Evolutionary conservation across 768 basidiomycete genomes (phyloP), one percentile per base, ranked within the genome.

Genomic region (Vishniacozyma victoriae): DNA sequence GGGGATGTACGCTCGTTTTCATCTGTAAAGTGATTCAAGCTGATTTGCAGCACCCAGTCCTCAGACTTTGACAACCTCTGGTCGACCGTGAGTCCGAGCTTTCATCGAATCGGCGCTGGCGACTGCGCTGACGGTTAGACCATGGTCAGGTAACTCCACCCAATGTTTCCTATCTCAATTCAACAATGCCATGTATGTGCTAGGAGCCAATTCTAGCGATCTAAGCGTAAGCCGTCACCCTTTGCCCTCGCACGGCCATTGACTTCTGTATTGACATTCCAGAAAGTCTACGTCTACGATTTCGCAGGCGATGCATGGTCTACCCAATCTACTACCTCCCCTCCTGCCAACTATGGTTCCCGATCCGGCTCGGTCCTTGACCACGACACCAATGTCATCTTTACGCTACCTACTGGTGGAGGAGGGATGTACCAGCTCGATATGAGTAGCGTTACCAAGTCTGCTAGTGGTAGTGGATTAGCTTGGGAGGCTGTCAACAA

Each of bases 301-400:
- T 86, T 84, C 5, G 66, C 55, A 19, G 51, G 53, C 20, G 46
- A 60, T 25, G 55, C 83, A 0, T 93, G 91, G 91, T 79, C 85
- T 3, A 84, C 78, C 2, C 91, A 96, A 65, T 56, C 75, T 2
- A 78, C 72, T 12, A 53, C 64, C 22, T 57, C 57, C 16, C 55
- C 59, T 6, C 72, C 72, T 1, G 31, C 61, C 25, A 82, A 90
- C 67, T 78, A 81, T 3, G 70, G 76, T 12, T 78, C 80, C 16
- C 84, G 82, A 60, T 77, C 75, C 1, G 49, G 60, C 22, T 79
- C 85, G 22, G 82, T 93, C 52, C 78, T 96, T 26, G 91, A 96
- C 73, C 91, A 93, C 56, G 91, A 96, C 70, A 96, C 91, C 41
- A 91, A 93, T 54, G 81, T 84, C 51, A 84, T 95, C 74, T 91